These are phyloP conservation scores for Acer negundo DNA, from an alignment of 345 rosid genomes.

Conservation along the genomic window DNA sequence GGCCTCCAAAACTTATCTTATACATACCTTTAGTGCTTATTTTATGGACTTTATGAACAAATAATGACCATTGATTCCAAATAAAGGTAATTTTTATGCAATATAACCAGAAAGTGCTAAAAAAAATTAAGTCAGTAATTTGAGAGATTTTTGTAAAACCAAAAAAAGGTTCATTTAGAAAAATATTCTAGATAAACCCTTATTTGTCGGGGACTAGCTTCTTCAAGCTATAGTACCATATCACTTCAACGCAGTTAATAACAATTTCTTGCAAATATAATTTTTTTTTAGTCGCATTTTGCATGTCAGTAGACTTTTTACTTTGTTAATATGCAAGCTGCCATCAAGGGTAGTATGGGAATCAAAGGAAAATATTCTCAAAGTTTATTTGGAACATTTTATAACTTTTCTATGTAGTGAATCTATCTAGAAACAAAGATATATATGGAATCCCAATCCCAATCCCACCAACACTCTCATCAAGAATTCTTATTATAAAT, in stretches of 20 bases:
- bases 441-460: not conserved
- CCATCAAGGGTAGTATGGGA: slow-evolving; percentile 12
- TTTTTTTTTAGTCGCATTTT: not conserved
- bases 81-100: too few species aligned
- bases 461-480: not conserved
- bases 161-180: too few species aligned
- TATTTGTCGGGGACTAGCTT: not conserved
- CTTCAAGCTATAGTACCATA: not conserved
- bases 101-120: too few species aligned
- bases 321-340: not conserved
- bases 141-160: too few species aligned
- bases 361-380: not conserved
- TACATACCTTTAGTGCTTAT: too few species aligned
- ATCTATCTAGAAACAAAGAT: not conserved
- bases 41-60: too few species aligned
- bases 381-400: slow-evolving; percentile 3
- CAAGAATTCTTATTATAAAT: slow-evolving; percentile 29
- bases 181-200: not conserved
- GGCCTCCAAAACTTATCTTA: too few species aligned
- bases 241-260: too few species aligned
- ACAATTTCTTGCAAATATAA: too few species aligned
- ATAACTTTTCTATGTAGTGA: slow-evolving; percentile 12
- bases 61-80: too few species aligned
- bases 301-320: not conserved
- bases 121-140: too few species aligned